Base-by-base conservation (phyloP, 2,329 filamentous ascomycete genomes). In the Cladophialophora chaetospira region DNA sequence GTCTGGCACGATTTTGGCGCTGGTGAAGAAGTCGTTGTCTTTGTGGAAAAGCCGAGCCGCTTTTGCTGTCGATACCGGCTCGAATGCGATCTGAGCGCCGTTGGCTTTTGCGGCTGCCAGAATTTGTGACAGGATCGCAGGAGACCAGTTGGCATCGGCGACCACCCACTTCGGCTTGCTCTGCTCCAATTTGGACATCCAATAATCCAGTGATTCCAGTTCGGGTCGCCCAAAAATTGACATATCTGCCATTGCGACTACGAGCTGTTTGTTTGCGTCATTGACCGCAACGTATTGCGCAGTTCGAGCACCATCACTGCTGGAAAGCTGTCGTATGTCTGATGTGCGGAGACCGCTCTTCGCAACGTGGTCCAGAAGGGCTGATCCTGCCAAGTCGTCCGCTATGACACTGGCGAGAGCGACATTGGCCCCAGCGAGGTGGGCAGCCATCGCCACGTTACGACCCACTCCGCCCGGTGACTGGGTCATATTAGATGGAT, bases 191-290 rank as follows among this genome's bases (percentile, higher is more conserved):
- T 83, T 76, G 1, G 83, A 79, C 47, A 80, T 79, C 86, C 87
- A 91, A n/a, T 85, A 81, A 45, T 62, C 64, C 15, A 72, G 67
- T 42, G 80, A 76, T 46, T 78, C 72, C 29, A 75, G 68, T 35
- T 72, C 70, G 2, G 76, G 72, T 5, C 73, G 71, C 64, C 84
- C 79, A 35, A 96, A 83, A 65, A 96, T 93, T 53, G 80, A 83
- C 91, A 97, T 97, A 69, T 97, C 94, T 3, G 93, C 92, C 90
- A 97, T 96, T 43, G 91, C 93, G 61, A 97, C 74, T n/a, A 92
- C 81, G 2, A 99, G 82, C 62, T 92, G 88, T 71, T 91, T 95
- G 58, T 87, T 84, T 0, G 79, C 78, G 68, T 95, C 89, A 70
- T 97, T 99, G 63, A 97, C 79, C 13, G 93, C 88, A 2, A 97